Evolutionary conservation across 2,329 filamentous ascomycete genomes (phyloP).

Genomic region (Ascochyta rabiei): DNA sequence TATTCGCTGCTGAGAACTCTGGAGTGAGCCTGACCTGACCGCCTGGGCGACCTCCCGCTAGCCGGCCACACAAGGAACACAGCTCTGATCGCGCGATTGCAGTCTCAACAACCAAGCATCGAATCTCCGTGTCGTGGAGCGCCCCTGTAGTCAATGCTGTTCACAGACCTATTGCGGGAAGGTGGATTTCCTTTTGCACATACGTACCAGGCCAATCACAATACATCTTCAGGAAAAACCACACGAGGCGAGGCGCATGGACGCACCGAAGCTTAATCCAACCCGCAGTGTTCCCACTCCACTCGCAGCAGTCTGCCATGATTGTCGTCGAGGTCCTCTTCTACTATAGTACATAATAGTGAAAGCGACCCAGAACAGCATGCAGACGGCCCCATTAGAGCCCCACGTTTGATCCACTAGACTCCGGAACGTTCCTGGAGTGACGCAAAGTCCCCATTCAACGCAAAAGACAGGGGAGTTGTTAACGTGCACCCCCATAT

Average conservation of each 20-base stretch:
- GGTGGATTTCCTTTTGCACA: not conserved
- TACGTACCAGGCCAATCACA: too few relatives aligned
- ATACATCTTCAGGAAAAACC: not conserved
- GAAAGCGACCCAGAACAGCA: constrained; percentile 14
- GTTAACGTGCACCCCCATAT: too few relatives aligned
- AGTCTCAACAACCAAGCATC: not conserved
- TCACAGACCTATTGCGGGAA: constrained; percentile 2
- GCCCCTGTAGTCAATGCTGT: constrained; percentile 3
- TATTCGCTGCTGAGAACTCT: too few relatives aligned
- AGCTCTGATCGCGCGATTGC: not conserved
- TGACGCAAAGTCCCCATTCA: constrained; percentile 11
- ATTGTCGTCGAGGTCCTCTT: constrained; percentile 6
- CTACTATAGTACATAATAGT: too few relatives aligned
- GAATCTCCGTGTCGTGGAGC: not conserved
- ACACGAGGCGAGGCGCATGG: not conserved
- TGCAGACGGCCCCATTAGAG: constrained; percentile 9
- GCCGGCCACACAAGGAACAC: too few relatives aligned
- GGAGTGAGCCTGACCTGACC: too few relatives aligned
- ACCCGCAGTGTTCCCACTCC: constrained; percentile 6
- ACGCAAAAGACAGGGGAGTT: not conserved
- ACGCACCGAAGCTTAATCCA: constrained; percentile 2
- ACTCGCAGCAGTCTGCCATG: not conserved
- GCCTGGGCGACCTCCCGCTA: too few relatives aligned
- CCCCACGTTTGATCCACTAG: constrained; percentile 10
- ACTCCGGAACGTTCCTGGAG: constrained; percentile 10